These are phyloP conservation scores for Monosporascus cannonballus DNA, from an alignment of 2,329 filamentous ascomycete genomes.

Conservation along the genomic window DNA sequence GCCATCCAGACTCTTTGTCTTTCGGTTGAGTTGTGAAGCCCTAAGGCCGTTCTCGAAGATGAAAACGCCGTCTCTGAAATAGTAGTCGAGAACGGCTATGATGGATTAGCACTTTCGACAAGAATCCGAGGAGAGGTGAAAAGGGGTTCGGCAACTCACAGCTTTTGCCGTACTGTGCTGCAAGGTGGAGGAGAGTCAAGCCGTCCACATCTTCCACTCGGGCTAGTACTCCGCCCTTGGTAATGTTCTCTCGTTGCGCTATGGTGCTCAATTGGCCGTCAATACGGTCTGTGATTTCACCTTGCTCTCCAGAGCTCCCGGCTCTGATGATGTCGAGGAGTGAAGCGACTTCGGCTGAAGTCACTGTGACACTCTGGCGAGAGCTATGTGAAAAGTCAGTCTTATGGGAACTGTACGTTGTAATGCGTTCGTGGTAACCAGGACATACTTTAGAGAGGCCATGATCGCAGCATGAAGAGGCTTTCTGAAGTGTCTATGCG, in stretches of 20 bases:
- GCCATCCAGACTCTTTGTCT: background rate
- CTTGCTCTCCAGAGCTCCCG: background rate
- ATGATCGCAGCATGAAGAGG: no score
- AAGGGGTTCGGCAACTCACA: background rate
- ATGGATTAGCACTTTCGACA: background rate
- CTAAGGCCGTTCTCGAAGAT: background rate
- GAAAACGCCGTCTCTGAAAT: background rate
- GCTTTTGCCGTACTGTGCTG: background rate
- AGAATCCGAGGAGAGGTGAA: no score
- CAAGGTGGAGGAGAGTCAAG: background rate
- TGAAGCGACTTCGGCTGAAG: background rate
- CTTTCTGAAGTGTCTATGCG: no score
- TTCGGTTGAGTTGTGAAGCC: background rate
- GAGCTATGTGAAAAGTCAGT: background rate
- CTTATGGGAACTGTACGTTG: background rate
- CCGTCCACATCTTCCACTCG: background rate
- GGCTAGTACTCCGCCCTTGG: background rate
- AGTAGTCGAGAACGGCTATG: background rate
- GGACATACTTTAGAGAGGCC: no score
- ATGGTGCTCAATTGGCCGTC: background rate
- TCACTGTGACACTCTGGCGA: background rate
- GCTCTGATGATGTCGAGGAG: background rate
- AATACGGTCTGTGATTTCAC: background rate
- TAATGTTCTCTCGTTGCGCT: background rate
- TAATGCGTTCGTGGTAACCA: background rate